Conservation (phyloP, 768 basidiomycete genomes). For the Boletus rex-veris region DNA sequence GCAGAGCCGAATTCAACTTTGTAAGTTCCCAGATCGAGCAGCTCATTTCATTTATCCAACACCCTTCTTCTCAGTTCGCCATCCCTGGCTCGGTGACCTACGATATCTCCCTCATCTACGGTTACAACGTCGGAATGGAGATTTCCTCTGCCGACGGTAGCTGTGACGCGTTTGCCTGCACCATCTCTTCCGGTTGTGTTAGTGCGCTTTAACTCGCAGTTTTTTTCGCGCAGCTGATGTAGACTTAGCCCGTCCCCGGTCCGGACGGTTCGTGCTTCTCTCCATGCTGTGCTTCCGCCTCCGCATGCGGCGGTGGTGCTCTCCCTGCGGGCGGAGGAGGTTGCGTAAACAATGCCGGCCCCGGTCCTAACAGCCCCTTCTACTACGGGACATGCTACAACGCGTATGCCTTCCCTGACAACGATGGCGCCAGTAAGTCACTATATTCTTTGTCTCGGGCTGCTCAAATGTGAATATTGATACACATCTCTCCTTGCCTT, state of each 20-base stretch:
- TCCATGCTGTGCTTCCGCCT: slow-evolving; percentile 27
- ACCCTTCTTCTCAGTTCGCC: slow-evolving; percentile 12
- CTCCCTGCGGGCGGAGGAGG: slow-evolving; percentile 28
- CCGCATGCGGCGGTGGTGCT: slow-evolving; percentile 27
- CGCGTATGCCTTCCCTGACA: slow-evolving; percentile 35
- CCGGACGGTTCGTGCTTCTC: slow-evolving; percentile 27
- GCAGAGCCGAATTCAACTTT: slow-evolving; percentile 33
- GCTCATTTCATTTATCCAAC: background rate
- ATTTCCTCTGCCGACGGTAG: slow-evolving; percentile 26
- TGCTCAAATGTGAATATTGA: background rate
- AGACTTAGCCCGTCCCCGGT: slow-evolving; percentile 26
- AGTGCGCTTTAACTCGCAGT: slow-evolving; percentile 1
- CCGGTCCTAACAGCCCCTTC: slow-evolving; percentile 30
- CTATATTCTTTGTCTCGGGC: background rate
- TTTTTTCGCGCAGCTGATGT: background rate
- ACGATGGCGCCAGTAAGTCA: slow-evolving; percentile 28
- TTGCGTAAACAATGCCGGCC: slow-evolving; percentile 26
- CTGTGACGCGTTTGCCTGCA: slow-evolving; percentile 32
- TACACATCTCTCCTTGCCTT: too few species aligned
- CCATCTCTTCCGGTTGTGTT: slow-evolving; percentile 30
- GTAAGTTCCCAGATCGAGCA: slow-evolving; percentile 8
- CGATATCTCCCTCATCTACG: slow-evolving; percentile 34
- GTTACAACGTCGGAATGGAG: slow-evolving; percentile 34
- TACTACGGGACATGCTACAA: slow-evolving; percentile 28
- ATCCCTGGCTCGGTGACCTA: slow-evolving; percentile 29